Evolutionary conservation across 306 rosid genomes (phyloP).

Genomic region (Betula pendula): DNA sequence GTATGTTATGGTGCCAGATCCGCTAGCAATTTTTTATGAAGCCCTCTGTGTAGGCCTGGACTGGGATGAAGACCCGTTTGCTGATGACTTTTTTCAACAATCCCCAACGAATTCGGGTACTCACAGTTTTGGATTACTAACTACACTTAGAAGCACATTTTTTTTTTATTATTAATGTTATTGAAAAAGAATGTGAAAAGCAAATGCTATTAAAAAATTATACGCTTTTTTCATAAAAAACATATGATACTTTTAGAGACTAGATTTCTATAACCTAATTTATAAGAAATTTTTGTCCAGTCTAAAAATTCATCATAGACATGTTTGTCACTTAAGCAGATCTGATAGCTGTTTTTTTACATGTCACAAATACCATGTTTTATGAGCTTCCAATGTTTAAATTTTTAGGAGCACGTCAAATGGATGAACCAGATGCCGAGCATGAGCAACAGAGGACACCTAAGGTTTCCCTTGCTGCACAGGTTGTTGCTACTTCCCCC

Average conservation of each 20-base stretch:
- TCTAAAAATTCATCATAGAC: too few relatives aligned
- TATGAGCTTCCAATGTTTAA: neutral
- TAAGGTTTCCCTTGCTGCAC: constrained; percentile 36
- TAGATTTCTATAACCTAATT: too few relatives aligned
- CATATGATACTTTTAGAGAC: too few relatives aligned
- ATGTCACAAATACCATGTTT: neutral
- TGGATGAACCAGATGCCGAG: constrained; percentile 11
- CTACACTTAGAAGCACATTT: too few relatives aligned
- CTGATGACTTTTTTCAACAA: constrained; percentile 18
- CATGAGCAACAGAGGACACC: constrained; percentile 6
- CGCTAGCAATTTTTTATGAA: constrained; percentile 55
- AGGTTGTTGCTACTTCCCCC: constrained; percentile 37
- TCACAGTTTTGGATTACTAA: too few relatives aligned
- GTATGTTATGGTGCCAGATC: constrained; percentile 49
- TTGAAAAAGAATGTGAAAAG: too few relatives aligned
- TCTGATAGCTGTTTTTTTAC: too few relatives aligned
- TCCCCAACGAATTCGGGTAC: constrained; percentile 33
- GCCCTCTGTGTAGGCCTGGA: constrained; percentile 63
- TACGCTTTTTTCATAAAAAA: too few relatives aligned
- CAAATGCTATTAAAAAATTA: too few relatives aligned
- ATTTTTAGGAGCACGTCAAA: neutral
- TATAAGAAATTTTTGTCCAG: too few relatives aligned
- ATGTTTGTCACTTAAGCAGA: neutral
- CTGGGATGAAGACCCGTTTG: constrained; percentile 36
- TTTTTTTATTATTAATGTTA: too few relatives aligned